Percentiles rank a stretch among this genome's conserved stretches.
These are phyloP conservation scores for Lentinula guzmanii DNA, from an alignment of 768 basidiomycete species.

Conservation along the genomic window DNA sequence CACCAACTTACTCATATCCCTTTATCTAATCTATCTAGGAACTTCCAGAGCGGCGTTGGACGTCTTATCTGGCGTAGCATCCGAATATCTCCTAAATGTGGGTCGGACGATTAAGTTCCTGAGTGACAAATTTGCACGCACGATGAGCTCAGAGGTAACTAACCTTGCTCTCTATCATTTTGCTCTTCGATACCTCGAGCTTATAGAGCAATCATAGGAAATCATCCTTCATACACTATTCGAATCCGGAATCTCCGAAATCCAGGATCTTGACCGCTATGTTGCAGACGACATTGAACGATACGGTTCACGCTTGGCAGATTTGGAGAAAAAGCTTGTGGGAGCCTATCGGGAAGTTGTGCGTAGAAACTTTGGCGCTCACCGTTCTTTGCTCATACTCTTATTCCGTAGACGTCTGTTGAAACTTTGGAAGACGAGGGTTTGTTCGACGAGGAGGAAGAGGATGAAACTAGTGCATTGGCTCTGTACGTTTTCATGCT, in stretches of 20 bases:
- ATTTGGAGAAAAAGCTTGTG: constrained; percentile 83
- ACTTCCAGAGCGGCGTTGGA: constrained; percentile 72
- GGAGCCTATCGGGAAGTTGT: constrained; percentile 80
- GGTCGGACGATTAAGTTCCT: constrained; percentile 81
- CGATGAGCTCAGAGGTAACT: constrained; percentile 79
- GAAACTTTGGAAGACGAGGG: constrained; percentile 47
- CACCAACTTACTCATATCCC: neutral
- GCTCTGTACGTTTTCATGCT: constrained; percentile 26
- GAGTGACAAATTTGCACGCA: constrained; percentile 71
- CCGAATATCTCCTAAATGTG: constrained; percentile 80
- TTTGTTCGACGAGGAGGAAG: constrained; percentile 44
- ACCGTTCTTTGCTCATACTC: neutral
- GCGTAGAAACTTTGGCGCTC: constrained; percentile 20
- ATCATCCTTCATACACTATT: constrained; percentile 89
- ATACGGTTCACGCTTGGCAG: constrained; percentile 68
- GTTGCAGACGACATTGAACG: constrained; percentile 85
- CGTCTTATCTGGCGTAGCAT: constrained; percentile 67
- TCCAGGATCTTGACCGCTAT: constrained; percentile 80
- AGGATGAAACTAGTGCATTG: constrained; percentile 34
- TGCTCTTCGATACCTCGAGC: neutral
- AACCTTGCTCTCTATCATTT: neutral
- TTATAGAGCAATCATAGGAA: constrained; percentile 48
- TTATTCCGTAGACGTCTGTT: constrained; percentile 25
- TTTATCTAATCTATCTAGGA: constrained; percentile 33
- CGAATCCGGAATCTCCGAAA: constrained; percentile 76